These are phyloP conservation scores for Botryotinia narcissicola DNA, from an alignment of 2,329 filamentous ascomycete species.

Conservation along the genomic window DNA sequence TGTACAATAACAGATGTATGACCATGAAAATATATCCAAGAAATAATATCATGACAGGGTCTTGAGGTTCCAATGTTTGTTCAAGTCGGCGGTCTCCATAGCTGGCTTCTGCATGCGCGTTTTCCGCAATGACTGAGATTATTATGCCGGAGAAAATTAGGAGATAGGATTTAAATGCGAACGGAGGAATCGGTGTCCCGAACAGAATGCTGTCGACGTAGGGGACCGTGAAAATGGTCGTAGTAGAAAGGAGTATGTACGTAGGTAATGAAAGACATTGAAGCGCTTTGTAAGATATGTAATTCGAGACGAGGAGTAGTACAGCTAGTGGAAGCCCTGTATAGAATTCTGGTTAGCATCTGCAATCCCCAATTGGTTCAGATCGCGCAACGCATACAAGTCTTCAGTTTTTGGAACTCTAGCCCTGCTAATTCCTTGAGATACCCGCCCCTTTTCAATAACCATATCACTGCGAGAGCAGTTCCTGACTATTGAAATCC, in stretches of 20 bases:
- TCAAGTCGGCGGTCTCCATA: constrained; percentile 18
- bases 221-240: constrained; percentile 17
- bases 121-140: constrained; percentile 19
- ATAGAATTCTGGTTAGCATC: background rate
- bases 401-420: constrained; percentile 5
- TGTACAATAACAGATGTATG: constrained; percentile 12
- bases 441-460: constrained; percentile 16
- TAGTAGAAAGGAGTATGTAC: constrained; percentile 20
- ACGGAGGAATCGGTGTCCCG: constrained; percentile 5
- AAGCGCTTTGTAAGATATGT: constrained; percentile 18
- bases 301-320: constrained; percentile 15
- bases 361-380: background rate
- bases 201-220: constrained; percentile 18
- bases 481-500: background rate
- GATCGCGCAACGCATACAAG: constrained; percentile 12
- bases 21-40: constrained; percentile 21
- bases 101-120: constrained; percentile 14
- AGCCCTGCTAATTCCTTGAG: constrained; percentile 8
- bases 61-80: constrained; percentile 21
- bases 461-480: constrained; percentile 5
- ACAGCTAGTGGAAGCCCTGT: constrained; percentile 19
- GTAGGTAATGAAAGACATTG: constrained; percentile 20
- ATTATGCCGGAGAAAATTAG: constrained; percentile 17
- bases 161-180: constrained; percentile 12
- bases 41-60: constrained; percentile 18